Evolutionary conservation across 2,329 filamentous ascomycete genomes (phyloP).

Genomic region (Nothophoma quercina): DNA sequence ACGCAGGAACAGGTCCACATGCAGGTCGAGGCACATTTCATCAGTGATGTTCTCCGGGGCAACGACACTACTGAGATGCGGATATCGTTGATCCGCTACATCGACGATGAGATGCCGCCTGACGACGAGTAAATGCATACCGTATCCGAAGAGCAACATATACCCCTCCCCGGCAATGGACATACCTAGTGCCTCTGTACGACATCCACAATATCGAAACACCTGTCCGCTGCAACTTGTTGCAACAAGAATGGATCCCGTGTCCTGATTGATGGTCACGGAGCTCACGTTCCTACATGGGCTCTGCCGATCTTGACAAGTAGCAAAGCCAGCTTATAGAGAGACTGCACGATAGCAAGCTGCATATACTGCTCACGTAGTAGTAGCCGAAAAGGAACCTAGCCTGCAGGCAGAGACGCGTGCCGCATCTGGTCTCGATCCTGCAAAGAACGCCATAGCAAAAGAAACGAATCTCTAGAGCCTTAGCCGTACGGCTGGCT

Average conservation of each 20-base stretch:
- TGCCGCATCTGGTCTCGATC: background rate
- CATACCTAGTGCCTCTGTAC: background rate
- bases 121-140: conserved; percentile 78
- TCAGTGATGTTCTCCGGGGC: conserved; percentile 89
- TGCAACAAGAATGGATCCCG: no score
- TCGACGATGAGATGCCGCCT: conserved; percentile 95
- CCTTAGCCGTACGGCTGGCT: background rate
- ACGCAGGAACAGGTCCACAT: conserved; percentile 73
- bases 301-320: no score
- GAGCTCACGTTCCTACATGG: no score
- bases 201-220: no score
- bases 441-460: background rate
- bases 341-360: background rate
- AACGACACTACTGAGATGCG: conserved; percentile 98
- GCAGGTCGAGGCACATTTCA: conserved; percentile 97
- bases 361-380: background rate
- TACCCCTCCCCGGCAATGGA: background rate
- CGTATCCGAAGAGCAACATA: background rate
- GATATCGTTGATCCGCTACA: conserved; percentile 88
- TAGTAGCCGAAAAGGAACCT: background rate
- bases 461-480: background rate
- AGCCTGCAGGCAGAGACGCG: background rate
- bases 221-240: no score
- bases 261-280: no score
- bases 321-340: background rate